phyloP scores from a whole-genome alignment of 768 basidiomycete species.

The Russula lepida region DNA sequence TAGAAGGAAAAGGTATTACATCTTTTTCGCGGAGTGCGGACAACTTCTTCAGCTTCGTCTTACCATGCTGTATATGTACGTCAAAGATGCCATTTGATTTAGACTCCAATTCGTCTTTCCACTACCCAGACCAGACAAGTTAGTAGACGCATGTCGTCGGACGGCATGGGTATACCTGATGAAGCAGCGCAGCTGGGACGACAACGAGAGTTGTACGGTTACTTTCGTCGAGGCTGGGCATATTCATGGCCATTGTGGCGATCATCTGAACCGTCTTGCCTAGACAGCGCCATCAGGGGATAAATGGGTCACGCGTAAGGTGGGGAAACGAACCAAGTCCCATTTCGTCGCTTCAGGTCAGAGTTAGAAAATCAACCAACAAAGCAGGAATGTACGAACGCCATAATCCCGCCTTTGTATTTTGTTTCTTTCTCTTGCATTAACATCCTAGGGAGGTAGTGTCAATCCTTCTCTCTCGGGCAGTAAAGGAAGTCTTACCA shows the following conservation, averaged over 20 bases:
- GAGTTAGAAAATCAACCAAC: not conserved
- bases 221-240: conserved; percentile 39
- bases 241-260: conserved; percentile 64
- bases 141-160: not conserved
- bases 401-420: conserved; percentile 57
- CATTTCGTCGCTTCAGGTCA: conserved; percentile 51
- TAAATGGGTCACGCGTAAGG: not conserved
- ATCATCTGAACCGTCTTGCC: conserved; percentile 77
- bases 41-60: conserved; percentile 51
- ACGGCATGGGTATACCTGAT: conserved; percentile 39
- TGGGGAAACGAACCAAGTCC: conserved; percentile 35
- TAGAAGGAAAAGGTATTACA: conserved; percentile 29
- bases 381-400: conserved; percentile 30
- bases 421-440: conserved; percentile 42
- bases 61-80: conserved; percentile 66
- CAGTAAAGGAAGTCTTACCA: conserved; percentile 38
- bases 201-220: conserved; percentile 59
- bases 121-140: conserved; percentile 31
- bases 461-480: not conserved
- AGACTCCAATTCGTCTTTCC: conserved; percentile 64
- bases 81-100: conserved; percentile 57
- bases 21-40: conserved; percentile 46
- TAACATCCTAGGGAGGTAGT: conserved; percentile 46
- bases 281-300: conserved; percentile 18
- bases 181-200: conserved; percentile 66